phyloP scores from a whole-genome alignment of 106 monocot genomes.

The Alisma plantagoaquatica region DNA sequence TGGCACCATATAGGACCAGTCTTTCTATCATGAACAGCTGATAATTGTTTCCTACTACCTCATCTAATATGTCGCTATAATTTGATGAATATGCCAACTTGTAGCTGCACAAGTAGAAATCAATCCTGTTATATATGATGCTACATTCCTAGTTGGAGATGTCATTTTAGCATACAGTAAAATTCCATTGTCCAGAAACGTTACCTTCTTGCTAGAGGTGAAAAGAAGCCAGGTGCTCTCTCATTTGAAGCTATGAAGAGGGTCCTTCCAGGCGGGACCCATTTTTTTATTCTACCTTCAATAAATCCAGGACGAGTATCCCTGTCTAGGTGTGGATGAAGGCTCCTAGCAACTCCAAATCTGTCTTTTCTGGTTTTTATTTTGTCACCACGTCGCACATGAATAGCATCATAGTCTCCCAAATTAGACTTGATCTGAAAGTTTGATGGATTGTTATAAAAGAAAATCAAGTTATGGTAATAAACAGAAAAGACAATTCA shows the following conservation, averaged over 20 bases:
- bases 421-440: slow-evolving; percentile 51
- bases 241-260: slow-evolving; percentile 87
- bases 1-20: slow-evolving; percentile 57
- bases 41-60: slow-evolving; percentile 71
- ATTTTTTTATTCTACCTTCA: slow-evolving; percentile 57
- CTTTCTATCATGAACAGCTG: slow-evolving; percentile 88
- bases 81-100: slow-evolving; percentile 72
- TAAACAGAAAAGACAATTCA: no score
- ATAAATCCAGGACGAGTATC: slow-evolving; percentile 84
- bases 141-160: no score
- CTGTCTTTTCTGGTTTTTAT: slow-evolving; percentile 74
- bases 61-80: slow-evolving; percentile 60
- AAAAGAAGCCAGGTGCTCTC: slow-evolving; percentile 63
- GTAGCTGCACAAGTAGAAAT: slow-evolving; percentile 32
- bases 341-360: slow-evolving; percentile 47
- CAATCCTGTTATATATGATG: no score
- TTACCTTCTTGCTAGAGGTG: slow-evolving; percentile 59
- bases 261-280: slow-evolving; percentile 67
- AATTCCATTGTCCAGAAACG: no score
- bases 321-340: slow-evolving; percentile 82
- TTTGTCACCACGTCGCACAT: slow-evolving; percentile 80
- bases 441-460: no score
- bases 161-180: no score
- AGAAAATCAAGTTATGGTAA: no score
- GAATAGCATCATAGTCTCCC: slow-evolving; percentile 90